Conservation (phyloP, 2,329 filamentous ascomycete species). For the Xylaria arbuscula region DNA sequence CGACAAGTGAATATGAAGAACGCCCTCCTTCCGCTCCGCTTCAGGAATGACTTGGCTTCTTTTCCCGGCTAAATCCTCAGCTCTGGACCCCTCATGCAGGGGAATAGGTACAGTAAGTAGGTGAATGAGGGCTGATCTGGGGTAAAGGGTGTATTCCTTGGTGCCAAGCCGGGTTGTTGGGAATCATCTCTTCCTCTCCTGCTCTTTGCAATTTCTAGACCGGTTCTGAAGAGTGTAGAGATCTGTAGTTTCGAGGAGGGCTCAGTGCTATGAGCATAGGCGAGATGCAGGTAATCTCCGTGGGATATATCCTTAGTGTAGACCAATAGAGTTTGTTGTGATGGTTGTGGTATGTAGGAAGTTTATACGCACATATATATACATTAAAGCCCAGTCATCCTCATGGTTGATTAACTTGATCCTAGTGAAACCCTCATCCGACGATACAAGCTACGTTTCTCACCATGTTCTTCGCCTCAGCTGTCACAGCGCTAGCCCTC, state of each 20-base stretch:
- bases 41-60: constrained; percentile 33
- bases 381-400: not conserved
- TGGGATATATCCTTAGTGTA: constrained; percentile 7
- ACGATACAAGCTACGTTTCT: not conserved
- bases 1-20: not conserved
- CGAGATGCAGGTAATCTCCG: constrained; percentile 21
- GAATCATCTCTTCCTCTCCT: not conserved
- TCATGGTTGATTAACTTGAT: not conserved
- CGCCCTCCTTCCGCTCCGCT: constrained; percentile 28
- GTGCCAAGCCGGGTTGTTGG: constrained; percentile 29
- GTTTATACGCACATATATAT: not conserved
- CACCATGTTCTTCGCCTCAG: constrained; percentile 36
- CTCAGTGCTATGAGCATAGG: constrained; percentile 7
- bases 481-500: constrained; percentile 41
- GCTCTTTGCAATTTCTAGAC: no score
- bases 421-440: not conserved
- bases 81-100: not conserved
- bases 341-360: not conserved
- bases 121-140: not conserved
- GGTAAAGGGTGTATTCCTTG: not conserved
- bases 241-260: not conserved
- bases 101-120: no score
- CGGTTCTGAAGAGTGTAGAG: not conserved
- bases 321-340: not conserved
- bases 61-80: constrained; percentile 34